These are phyloP conservation scores for Lophiotrema nucula DNA, from an alignment of 495 filamentous ascomycete species.

Conservation along the genomic window DNA sequence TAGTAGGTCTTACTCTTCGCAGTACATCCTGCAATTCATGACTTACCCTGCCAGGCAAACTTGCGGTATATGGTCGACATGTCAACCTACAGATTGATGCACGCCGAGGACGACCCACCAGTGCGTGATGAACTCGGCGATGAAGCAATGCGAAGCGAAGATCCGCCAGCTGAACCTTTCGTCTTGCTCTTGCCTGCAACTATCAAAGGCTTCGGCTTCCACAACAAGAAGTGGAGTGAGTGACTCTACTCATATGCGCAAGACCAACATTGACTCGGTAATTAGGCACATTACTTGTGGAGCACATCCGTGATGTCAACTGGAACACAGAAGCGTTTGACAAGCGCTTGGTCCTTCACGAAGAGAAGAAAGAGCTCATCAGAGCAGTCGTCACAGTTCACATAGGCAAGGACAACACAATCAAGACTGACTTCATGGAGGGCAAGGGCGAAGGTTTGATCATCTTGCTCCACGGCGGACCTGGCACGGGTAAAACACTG, in stretches of 20 bases:
- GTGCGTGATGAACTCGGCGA: neutral
- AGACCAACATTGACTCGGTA: neutral
- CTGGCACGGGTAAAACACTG: constrained; percentile 24
- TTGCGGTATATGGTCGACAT: neutral
- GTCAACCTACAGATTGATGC: neutral
- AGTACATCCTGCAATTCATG: too few relatives aligned
- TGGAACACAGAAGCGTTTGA: constrained; percentile 26
- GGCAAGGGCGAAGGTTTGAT: constrained; percentile 29
- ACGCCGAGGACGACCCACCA: neutral
- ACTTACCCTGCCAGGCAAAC: too few relatives aligned
- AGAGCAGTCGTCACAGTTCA: constrained; percentile 18
- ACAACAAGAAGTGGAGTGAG: constrained; percentile 19
- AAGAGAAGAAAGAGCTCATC: constrained; percentile 21
- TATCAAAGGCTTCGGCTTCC: constrained; percentile 9
- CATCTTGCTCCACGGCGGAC: constrained; percentile 24
- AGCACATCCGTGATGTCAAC: neutral
- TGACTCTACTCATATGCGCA: neutral
- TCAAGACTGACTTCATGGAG: constrained; percentile 48
- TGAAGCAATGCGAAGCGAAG: neutral
- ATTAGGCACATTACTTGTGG: constrained; percentile 5
- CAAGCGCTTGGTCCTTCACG: neutral
- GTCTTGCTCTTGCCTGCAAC: constrained; percentile 2
- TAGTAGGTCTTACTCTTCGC: neutral
- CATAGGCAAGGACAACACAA: neutral
- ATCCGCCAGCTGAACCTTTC: neutral